phyloP scores from a whole-genome alignment of 2,329 filamentous ascomycete genomes.

The Xenoacremonium recifei region DNA sequence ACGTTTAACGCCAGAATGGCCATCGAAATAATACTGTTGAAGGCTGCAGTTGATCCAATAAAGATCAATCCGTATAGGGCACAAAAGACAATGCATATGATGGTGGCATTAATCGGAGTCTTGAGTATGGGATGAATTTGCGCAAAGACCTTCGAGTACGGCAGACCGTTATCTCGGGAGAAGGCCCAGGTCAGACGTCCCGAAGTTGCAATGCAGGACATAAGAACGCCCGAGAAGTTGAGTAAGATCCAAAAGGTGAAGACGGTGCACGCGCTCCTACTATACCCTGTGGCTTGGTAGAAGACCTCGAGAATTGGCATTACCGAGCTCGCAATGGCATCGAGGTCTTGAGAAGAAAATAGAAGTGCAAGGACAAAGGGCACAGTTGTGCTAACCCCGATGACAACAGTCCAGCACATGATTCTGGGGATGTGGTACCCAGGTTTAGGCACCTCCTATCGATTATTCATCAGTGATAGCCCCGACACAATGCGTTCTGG shows the following conservation, averaged over 20 bases:
- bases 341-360: slow-evolving; percentile 1
- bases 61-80: neutral
- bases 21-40: neutral
- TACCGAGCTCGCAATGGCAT: neutral
- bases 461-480: neutral
- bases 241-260: slow-evolving; percentile 2
- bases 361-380: slow-evolving; percentile 1
- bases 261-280: too few relatives aligned
- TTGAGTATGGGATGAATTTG: neutral
- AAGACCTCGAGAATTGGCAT: slow-evolving; percentile 2
- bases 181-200: slow-evolving; percentile 5
- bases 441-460: slow-evolving; percentile 1
- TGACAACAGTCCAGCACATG: neutral
- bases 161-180: slow-evolving; percentile 3
- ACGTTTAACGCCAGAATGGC: slow-evolving; percentile 1
- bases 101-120: slow-evolving; percentile 1
- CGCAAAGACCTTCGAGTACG: neutral
- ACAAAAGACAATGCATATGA: neutral
- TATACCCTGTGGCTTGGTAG: neutral
- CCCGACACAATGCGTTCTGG: neutral
- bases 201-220: neutral
- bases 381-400: neutral
- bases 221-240: slow-evolving; percentile 1
- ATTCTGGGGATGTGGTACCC: neutral
- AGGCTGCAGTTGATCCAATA: slow-evolving; percentile 1